These are phyloP conservation scores for Jimgerdemannia lactiflua DNA, from an alignment of 192 early-diverging fungal species.

Conservation along the genomic window DNA sequence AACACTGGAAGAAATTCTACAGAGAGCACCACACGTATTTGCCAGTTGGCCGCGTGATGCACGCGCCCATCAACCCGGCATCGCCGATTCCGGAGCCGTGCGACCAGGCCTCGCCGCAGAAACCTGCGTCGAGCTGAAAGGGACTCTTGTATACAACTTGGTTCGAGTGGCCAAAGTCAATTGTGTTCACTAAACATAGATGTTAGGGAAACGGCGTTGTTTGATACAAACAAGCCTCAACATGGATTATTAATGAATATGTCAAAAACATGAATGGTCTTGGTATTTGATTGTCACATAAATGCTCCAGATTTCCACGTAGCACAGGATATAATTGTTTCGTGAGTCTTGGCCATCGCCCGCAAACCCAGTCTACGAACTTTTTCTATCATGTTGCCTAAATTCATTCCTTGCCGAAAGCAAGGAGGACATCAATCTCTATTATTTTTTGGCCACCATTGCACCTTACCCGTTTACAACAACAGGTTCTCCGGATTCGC, in stretches of 20 bases:
- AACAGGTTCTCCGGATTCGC: slow-evolving; percentile 48
- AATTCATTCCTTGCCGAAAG: not conserved
- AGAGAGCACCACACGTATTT: slow-evolving; percentile 84
- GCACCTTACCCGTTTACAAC: slow-evolving; percentile 17
- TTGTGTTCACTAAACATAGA: too few relatives aligned
- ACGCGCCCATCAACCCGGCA: slow-evolving; percentile 79
- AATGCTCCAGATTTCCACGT: too few relatives aligned
- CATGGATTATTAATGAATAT: too few relatives aligned
- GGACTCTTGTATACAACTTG: not conserved
- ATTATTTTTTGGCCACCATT: not conserved
- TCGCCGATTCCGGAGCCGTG: slow-evolving; percentile 84
- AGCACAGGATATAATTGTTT: too few relatives aligned
- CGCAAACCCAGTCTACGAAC: too few relatives aligned
- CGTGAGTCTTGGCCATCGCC: too few relatives aligned
- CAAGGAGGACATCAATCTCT: not conserved
- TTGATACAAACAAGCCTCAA: too few relatives aligned
- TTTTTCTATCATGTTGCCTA: too few relatives aligned
- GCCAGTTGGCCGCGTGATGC: slow-evolving; percentile 78
- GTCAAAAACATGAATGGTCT: too few relatives aligned
- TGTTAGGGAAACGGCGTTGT: too few relatives aligned
- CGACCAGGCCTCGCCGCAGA: slow-evolving; percentile 45
- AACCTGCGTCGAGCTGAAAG: slow-evolving; percentile 24
- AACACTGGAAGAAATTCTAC: slow-evolving; percentile 88
- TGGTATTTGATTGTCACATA: too few relatives aligned
- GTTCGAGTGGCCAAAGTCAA: too few relatives aligned